Evolutionary conservation across 495 filamentous ascomycete genomes (phyloP), one percentile per base, ranked within the genome.

Genomic region (Xylaria sp.): DNA sequence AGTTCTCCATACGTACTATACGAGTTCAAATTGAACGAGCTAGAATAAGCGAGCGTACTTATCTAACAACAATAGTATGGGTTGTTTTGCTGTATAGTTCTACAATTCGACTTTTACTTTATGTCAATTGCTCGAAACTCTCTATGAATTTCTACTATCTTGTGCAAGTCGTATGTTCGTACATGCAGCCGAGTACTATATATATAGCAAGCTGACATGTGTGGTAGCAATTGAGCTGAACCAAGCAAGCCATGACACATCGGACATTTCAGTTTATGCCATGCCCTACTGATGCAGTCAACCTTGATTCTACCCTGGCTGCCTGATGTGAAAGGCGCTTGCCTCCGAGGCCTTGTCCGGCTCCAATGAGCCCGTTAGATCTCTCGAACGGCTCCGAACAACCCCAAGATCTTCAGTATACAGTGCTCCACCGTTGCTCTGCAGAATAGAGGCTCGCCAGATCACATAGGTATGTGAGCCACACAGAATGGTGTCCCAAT

Each of bases 171-270:
- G 19, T 59, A 37, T 37, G 33, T 59, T 9, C 48, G 26, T 19
- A 31, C 53, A 58, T 58, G 57, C 57, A 59, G 57, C 11, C 5
- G 17, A 37, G 17, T 59, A n/a, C n/a, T n/a, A n/a, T n/a, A 59
- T 59, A 59, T 59, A 59, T 59, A 59, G 57, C 57, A 37, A 59
- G 57, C 57, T 59, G 57, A 59, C 57, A 21, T 31, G 31, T 40
- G 57, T 59, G 57, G 57, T 59, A 21, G 31, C 21, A 37, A 59
- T 59, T 17, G 57, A 59, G 57, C 57, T 59, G 57, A 59, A 21
- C 57, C 12, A 55, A 59, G 19, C 12, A 55, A 59, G 19, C 29
- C 31, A 59, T 37, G 57, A 37, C 57, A 59, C 33, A 59, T 59
- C 57, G 57, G 55, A 59, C 33, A 37, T 59, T 59, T 37, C 57